Evolutionary conservation across 768 basidiomycete genomes (phyloP).

Genomic region (Lenzites betulinus): DNA sequence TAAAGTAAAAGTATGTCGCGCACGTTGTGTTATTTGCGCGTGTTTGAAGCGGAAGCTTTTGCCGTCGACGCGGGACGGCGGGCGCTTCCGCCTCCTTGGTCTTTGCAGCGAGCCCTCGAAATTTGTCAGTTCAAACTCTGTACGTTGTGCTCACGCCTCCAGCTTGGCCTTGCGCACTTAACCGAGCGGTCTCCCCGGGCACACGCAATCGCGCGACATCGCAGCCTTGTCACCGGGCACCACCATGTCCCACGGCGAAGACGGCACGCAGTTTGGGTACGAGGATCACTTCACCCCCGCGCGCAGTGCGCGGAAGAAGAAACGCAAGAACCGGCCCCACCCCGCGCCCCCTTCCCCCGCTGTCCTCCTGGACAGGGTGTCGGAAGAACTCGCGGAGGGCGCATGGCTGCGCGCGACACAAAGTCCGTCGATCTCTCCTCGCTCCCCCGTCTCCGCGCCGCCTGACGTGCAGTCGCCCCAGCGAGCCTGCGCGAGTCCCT

Average conservation of each 20-base stretch:
- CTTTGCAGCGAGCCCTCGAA: not conserved
- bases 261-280: conserved; percentile 38
- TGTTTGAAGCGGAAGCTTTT: not conserved
- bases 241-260: not conserved
- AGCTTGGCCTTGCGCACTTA: not conserved
- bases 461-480: conserved; percentile 18
- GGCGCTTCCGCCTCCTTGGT: not conserved
- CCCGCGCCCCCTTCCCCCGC: conserved; percentile 37
- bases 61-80: too few relatives aligned
- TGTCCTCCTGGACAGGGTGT: conserved; percentile 43
- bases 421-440: conserved; percentile 44
- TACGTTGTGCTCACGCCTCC: not conserved
- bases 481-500: conserved; percentile 30
- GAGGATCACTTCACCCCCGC: conserved; percentile 56
- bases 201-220: not conserved
- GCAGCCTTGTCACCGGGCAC: not conserved
- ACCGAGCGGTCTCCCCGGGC: not conserved
- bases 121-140: not conserved
- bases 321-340: conserved; percentile 44
- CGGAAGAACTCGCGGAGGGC: conserved; percentile 48
- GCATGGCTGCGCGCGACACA: conserved; percentile 58
- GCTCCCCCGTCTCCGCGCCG: conserved; percentile 4
- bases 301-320: conserved; percentile 55
- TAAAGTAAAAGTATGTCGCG: too few relatives aligned
- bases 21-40: not conserved